Percentiles rank a stretch among this genome's conserved stretches.
Evolutionary conservation across 345 rosid genomes (phyloP).

Genomic region (Moricandia moricandioides): DNA sequence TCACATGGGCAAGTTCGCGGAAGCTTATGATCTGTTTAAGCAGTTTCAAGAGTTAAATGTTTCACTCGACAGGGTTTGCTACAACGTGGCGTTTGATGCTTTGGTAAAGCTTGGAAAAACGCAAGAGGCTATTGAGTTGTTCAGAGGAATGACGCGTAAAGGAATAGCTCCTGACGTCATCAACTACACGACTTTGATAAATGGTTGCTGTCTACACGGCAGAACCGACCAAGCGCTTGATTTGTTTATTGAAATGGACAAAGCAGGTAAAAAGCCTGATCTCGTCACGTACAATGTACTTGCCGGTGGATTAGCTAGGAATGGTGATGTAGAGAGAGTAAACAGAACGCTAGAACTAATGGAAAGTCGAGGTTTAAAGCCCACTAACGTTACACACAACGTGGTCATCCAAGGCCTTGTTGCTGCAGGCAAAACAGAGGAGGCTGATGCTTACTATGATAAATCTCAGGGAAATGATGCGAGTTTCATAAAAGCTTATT

Average conservation of each 20-base stretch:
- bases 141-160: conserved; percentile 55
- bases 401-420: conserved; percentile 69
- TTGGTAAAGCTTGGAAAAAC: conserved; percentile 61
- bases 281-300: conserved; percentile 52
- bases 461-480: conserved; percentile 34
- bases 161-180: conserved; percentile 48
- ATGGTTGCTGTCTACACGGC: conserved; percentile 55
- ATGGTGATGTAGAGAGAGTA: conserved; percentile 40
- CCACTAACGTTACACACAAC: conserved; percentile 45
- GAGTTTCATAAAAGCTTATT: conserved; percentile 56
- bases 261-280: conserved; percentile 48
- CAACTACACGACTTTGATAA: conserved; percentile 67
- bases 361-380: conserved; percentile 48
- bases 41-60: conserved; percentile 39
- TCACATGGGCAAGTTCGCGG: conserved; percentile 39
- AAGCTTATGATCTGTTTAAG: conserved; percentile 42
- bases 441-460: conserved; percentile 49
- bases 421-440: conserved; percentile 50
- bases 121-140: conserved; percentile 50
- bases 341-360: conserved; percentile 39
- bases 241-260: conserved; percentile 52
- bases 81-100: conserved; percentile 51
- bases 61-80: conserved; percentile 55
- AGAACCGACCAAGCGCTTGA: conserved; percentile 40
- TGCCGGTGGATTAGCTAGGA: conserved; percentile 52